phyloP scores from a whole-genome alignment of 495 filamentous ascomycete species.

The Penicillium turbatum region DNA sequence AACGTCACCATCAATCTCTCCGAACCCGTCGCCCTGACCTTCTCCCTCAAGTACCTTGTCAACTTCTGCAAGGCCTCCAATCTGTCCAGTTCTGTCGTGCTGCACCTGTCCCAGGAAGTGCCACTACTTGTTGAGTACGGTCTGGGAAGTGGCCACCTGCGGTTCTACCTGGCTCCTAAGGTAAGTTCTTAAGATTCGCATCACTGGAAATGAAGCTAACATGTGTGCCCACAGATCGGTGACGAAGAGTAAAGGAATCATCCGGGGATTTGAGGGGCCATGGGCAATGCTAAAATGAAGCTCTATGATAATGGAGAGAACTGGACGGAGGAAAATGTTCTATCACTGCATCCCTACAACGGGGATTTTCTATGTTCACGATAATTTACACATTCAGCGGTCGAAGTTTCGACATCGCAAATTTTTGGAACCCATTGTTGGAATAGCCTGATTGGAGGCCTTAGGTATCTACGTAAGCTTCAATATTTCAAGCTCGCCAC shows the following conservation, averaged over 20 bases:
- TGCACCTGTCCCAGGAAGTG: conserved; percentile 93
- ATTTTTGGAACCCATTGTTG: background rate
- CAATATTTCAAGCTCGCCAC: background rate
- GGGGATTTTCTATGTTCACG: conserved; percentile 18
- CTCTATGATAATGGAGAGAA: conserved; percentile 35
- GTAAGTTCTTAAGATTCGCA: conserved; percentile 39
- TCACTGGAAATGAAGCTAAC: conserved; percentile 2
- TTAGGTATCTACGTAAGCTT: no score
- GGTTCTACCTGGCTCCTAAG: conserved; percentile 99
- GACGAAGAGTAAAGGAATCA: conserved; percentile 70
- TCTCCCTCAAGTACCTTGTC: conserved; percentile 98
- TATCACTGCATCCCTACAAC: conserved; percentile 13
- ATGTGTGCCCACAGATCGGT: conserved; percentile 59
- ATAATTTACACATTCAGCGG: conserved; percentile 14
- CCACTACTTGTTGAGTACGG: conserved; percentile 92
- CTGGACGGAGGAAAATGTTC: conserved; percentile 26
- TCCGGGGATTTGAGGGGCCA: background rate
- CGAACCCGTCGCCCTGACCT: conserved; percentile 92
- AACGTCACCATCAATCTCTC: conserved; percentile 85
- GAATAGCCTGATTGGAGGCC: no score
- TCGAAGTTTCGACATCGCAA: conserved; percentile 6
- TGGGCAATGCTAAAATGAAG: conserved; percentile 24
- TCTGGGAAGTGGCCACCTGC: conserved; percentile 80
- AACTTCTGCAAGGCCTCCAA: conserved; percentile 98
- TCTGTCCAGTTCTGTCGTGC: conserved; percentile 75